Evolutionary conservation across 202 grass and related monocot genomes (phyloP).

Genomic region (Zoysia matrella): DNA sequence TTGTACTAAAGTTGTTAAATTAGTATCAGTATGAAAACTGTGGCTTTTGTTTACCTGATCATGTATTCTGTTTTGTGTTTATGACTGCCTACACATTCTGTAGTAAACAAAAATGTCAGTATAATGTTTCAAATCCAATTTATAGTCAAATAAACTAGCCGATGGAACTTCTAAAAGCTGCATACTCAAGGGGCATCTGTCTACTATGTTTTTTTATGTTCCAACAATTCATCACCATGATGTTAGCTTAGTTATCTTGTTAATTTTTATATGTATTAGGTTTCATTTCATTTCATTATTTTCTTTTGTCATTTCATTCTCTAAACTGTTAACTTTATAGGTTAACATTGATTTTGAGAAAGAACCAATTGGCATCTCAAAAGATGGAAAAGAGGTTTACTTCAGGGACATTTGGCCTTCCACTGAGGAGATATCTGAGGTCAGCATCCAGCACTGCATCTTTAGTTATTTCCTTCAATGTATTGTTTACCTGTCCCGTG

Average conservation of each 20-base stretch:
- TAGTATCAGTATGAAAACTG: not conserved
- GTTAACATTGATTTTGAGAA: slow-evolving; percentile 97
- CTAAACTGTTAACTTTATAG: slow-evolving; percentile 52
- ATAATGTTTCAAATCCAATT: not conserved
- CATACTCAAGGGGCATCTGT: not conserved
- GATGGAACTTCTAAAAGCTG: not conserved
- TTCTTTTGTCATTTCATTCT: not conserved
- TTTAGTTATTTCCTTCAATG: not conserved
- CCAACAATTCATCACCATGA: not conserved
- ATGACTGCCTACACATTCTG: slow-evolving; percentile 8
- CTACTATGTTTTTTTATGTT: slow-evolving; percentile 8
- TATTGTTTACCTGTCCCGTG: not conserved
- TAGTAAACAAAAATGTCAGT: not conserved
- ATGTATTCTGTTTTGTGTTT: not conserved
- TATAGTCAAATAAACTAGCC: not conserved
- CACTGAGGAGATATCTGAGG: slow-evolving; percentile 75
- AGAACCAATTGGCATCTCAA: too few relatives aligned
- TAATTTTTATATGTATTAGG: too few relatives aligned
- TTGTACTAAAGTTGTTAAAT: not conserved
- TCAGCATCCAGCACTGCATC: slow-evolving; percentile 32
- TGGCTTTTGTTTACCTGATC: not conserved
- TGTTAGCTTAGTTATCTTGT: not conserved
- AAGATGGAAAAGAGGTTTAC: too few relatives aligned
- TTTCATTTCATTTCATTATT: too few relatives aligned
- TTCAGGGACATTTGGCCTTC: too few relatives aligned